phyloP scores from a whole-genome alignment of 2,329 filamentous ascomycete species.

The Tolypocladium album region DNA sequence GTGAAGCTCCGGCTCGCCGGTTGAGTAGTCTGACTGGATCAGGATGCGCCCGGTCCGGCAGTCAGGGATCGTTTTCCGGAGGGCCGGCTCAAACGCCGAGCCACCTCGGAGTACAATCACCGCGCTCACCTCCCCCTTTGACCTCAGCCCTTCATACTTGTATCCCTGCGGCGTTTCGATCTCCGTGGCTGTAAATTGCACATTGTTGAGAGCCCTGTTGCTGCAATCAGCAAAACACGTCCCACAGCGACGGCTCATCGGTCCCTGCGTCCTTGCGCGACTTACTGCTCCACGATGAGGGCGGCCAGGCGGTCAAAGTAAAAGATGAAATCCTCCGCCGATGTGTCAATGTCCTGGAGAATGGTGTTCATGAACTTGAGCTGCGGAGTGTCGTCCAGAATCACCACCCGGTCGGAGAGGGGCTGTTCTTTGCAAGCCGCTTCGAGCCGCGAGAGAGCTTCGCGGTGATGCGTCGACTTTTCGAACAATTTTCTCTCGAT shows the following conservation, averaged over 20 bases:
- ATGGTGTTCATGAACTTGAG: slow-evolving; percentile 84
- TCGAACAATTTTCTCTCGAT: slow-evolving; percentile 78
- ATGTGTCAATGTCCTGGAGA: slow-evolving; percentile 68
- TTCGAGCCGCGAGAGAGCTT: slow-evolving; percentile 67
- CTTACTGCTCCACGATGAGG: slow-evolving; percentile 70
- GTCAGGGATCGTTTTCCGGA: slow-evolving; percentile 86
- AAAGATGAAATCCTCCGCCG: slow-evolving; percentile 87
- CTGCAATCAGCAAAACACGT: slow-evolving; percentile 6
- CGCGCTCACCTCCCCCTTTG: slow-evolving; percentile 67
- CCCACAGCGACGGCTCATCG: neutral
- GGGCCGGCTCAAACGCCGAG: slow-evolving; percentile 74
- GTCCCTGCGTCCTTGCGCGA: slow-evolving; percentile 3
- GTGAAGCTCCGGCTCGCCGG: slow-evolving; percentile 86
- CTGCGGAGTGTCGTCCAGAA: slow-evolving; percentile 70
- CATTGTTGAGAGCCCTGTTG: slow-evolving; percentile 61
- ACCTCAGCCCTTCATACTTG: slow-evolving; percentile 59
- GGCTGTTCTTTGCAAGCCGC: slow-evolving; percentile 59
- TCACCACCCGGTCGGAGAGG: slow-evolving; percentile 62
- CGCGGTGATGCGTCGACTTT: slow-evolving; percentile 76
- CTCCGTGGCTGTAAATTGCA: slow-evolving; percentile 52
- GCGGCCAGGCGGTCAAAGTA: slow-evolving; percentile 87
- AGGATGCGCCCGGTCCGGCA: slow-evolving; percentile 81
- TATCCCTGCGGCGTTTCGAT: slow-evolving; percentile 63
- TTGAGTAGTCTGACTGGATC: slow-evolving; percentile 78
- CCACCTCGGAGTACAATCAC: slow-evolving; percentile 85